Percentiles rank a stretch among this genome's conserved stretches.
Evolutionary conservation across 495 filamentous ascomycete species (phyloP).

Genomic region (Hypoxylon fuscum): DNA sequence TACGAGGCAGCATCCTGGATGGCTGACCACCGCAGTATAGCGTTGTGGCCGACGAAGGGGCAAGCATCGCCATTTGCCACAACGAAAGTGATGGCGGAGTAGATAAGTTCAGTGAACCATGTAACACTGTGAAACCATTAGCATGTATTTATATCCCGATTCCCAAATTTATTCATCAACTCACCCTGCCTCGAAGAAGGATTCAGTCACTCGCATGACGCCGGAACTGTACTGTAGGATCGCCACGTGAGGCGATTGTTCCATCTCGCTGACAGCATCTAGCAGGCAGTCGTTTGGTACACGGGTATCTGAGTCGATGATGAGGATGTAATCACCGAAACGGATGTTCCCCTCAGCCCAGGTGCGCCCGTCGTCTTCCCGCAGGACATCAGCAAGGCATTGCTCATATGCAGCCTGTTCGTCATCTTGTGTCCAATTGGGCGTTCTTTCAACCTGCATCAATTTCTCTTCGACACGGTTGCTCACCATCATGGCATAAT

Average conservation of each 20-base stretch:
- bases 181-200: conserved; percentile 68
- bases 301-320: conserved; percentile 74
- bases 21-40: conserved; percentile 73
- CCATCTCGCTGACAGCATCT: conserved; percentile 76
- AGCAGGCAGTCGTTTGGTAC: conserved; percentile 73
- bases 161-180: conserved; percentile 4
- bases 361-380: conserved; percentile 67
- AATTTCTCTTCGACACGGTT: conserved; percentile 69
- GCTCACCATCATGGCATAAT: conserved; percentile 68
- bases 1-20: conserved; percentile 67
- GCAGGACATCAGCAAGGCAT: conserved; percentile 61
- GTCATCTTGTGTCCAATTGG: conserved; percentile 60
- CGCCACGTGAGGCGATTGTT: conserved; percentile 72
- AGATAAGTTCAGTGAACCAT: conserved; percentile 79
- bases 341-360: conserved; percentile 77
- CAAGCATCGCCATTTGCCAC: conserved; percentile 74
- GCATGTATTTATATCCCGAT: neutral
- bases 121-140: conserved; percentile 57
- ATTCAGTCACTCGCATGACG: conserved; percentile 73
- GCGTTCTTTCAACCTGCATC: conserved; percentile 46
- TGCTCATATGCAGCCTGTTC: conserved; percentile 61
- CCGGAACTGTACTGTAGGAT: conserved; percentile 75
- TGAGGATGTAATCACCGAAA: conserved; percentile 73
- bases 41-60: conserved; percentile 77
- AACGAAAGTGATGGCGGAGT: conserved; percentile 71